Base-by-base conservation (phyloP, 2,329 filamentous ascomycete genomes). In the Dothideomycetidae sp. region DNA sequence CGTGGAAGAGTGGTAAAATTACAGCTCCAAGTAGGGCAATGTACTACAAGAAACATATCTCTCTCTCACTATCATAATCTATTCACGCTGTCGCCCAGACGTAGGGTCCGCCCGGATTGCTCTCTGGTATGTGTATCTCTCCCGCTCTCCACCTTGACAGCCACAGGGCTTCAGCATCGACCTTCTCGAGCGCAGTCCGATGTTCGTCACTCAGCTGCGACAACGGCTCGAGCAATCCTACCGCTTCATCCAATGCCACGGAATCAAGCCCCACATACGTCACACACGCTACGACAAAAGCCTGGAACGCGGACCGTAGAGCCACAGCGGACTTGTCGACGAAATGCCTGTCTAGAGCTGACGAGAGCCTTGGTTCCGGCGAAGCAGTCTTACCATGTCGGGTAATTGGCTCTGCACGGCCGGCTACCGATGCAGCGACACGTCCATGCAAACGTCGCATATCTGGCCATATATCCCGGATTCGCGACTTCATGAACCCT, bases 91-190 rank as follows among this genome's bases (percentile, higher is more conserved):
- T n/a, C n/a, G n/a, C n/a, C n/a, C n/a, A n/a, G n/a, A n/a, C n/a
- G n/a, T n/a, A n/a, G n/a, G n/a, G n/a, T n/a, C n/a, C n/a, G n/a
- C n/a, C n/a, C n/a, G n/a, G n/a, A n/a, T n/a, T n/a, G n/a, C 36
- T 32, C 28, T 23, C 18, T 7, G 36, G 36, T 18, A 38, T 29
- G 4, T 23, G 9, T 19, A 33, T 10, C 18, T 9, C 14, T 13
- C 11, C n/a, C 36, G 14, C 29, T 19, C 13, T 31, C 7, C 31
- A 32, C 36, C 15, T 21, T 16, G 36, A 29, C 36, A 88, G 57
- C 83, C 83, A 92, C 3, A 90, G 77, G 1, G 79, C 78, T 61
- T 90, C 82, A 1, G 68, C 62, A 53, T 88, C 85, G 37, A 78
- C 60, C 3, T 53, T 58, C 46, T 80, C 73, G 31, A 90, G 56